phyloP scores from a whole-genome alignment of 148 eudicot genomes.

The Diospyros lotus region DNA sequence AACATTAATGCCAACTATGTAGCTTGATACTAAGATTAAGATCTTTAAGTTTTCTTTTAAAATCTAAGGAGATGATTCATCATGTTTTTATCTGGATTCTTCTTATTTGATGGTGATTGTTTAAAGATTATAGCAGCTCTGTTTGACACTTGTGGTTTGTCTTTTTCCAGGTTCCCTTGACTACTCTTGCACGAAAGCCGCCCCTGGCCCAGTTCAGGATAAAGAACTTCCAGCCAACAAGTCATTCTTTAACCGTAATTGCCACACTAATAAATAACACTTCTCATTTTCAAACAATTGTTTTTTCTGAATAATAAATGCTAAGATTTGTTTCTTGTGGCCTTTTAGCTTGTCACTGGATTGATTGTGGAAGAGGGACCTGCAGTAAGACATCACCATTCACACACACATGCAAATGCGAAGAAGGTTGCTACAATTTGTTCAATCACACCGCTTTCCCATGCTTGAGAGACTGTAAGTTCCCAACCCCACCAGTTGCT shows the following conservation, averaged over 20 bases:
- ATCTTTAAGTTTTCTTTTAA: slow-evolving; percentile 1
- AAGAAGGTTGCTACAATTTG: slow-evolving; percentile 49
- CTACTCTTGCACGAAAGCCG: slow-evolving; percentile 13
- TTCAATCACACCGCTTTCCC: slow-evolving; percentile 46
- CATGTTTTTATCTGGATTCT: background rate
- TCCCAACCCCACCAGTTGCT: background rate
- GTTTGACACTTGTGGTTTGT: background rate
- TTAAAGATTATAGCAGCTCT: background rate
- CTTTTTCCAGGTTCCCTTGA: slow-evolving; percentile 8
- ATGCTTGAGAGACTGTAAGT: slow-evolving; percentile 62
- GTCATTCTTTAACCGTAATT: slow-evolving; percentile 11
- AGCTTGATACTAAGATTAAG: background rate
- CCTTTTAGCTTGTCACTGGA: slow-evolving; percentile 63
- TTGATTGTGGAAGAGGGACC: slow-evolving; percentile 65
- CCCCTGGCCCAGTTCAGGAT: slow-evolving; percentile 10
- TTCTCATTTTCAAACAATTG: background rate
- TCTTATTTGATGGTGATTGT: background rate
- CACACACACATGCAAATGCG: slow-evolving; percentile 42
- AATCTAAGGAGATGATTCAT: background rate
- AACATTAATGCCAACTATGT: background rate
- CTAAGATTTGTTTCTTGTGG: background rate
- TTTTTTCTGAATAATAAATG: background rate
- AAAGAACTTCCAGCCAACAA: background rate
- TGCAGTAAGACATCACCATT: slow-evolving; percentile 55
- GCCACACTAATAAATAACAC: background rate